A percentile compares a stretch with the other conserved stretches of the same genome.
phyloP scores from a whole-genome alignment of 2,329 filamentous ascomycete species.

The Alternaria conjuncta region DNA sequence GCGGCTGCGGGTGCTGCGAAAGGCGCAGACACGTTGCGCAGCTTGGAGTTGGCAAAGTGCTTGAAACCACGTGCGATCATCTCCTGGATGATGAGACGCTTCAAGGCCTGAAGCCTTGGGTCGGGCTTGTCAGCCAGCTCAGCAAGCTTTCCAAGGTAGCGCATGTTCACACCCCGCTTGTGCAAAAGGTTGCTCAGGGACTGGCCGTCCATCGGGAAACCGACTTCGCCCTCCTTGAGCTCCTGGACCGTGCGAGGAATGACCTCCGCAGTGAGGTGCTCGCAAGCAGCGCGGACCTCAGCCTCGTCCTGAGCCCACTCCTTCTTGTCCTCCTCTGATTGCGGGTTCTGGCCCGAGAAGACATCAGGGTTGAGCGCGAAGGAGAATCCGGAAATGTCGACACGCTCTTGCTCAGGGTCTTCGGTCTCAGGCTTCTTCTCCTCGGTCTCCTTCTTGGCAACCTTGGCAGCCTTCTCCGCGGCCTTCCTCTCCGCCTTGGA shows the following conservation, averaged over 20 bases:
- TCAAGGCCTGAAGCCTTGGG: conserved; percentile 76
- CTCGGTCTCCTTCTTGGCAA: conserved; percentile 22
- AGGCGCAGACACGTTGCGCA: conserved; percentile 78
- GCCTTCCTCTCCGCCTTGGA: conserved; percentile 27
- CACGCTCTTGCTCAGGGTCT: conserved; percentile 64
- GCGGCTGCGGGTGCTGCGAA: conserved; percentile 81
- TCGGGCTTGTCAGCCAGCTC: conserved; percentile 65
- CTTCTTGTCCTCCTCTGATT: conserved; percentile 87
- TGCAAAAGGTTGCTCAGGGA: conserved; percentile 88
- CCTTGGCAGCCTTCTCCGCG: conserved; percentile 22
- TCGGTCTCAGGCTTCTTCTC: conserved; percentile 32
- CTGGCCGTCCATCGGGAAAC: conserved; percentile 98
- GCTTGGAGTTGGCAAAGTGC: conserved; percentile 80
- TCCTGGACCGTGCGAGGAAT: conserved; percentile 88
- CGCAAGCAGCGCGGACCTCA: conserved; percentile 83
- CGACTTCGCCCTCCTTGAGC: conserved; percentile 88
- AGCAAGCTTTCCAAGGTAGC: conserved; percentile 89
- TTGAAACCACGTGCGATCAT: conserved; percentile 97
- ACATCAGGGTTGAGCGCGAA: conserved; percentile 94
- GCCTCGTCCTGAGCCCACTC: conserved; percentile 84
- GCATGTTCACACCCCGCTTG: conserved; percentile 95
- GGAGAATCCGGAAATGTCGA: conserved; percentile 86
- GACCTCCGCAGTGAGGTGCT: conserved; percentile 75
- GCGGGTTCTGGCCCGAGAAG: conserved; percentile 89
- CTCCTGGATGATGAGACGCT: conserved; percentile 80